Percentiles rank a stretch among this genome's conserved stretches.
These are phyloP conservation scores for Calonectria fujianensis DNA, from an alignment of 2,329 filamentous ascomycete genomes.

Conservation along the genomic window DNA sequence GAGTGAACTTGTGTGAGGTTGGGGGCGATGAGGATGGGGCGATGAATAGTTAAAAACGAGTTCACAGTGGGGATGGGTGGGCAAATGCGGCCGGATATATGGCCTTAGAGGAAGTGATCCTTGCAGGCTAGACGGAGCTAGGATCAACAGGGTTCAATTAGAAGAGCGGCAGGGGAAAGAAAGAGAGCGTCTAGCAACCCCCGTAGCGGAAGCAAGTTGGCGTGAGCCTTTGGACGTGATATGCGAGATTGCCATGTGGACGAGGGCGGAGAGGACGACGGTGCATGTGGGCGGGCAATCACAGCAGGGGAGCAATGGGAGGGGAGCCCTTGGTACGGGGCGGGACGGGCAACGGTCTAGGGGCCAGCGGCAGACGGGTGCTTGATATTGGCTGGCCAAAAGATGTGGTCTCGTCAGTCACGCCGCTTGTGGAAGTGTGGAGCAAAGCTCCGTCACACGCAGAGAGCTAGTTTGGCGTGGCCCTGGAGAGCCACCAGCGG, in stretches of 20 bases:
- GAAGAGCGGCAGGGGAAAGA: constrained; percentile 43
- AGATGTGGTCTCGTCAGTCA: constrained; percentile 49
- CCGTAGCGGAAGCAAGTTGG: constrained; percentile 39
- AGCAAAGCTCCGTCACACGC: constrained; percentile 53
- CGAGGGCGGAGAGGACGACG: constrained; percentile 40
- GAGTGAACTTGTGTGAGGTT: constrained; percentile 37
- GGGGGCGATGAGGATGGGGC: constrained; percentile 41
- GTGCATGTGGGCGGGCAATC: constrained; percentile 48
- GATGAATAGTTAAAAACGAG: constrained; percentile 50
- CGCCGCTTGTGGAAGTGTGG: constrained; percentile 51
- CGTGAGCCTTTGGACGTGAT: constrained; percentile 48
- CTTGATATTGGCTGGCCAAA: constrained; percentile 72
- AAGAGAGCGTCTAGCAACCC: constrained; percentile 36
- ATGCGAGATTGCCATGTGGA: constrained; percentile 58
- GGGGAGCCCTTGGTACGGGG: constrained; percentile 35
- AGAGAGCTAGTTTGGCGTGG: constrained; percentile 43
- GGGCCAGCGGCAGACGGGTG: constrained; percentile 67
- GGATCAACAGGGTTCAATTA: constrained; percentile 45
- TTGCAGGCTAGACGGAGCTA: constrained; percentile 46
- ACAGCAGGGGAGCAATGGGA: constrained; percentile 46
- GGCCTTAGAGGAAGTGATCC: constrained; percentile 51
- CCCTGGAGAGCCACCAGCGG: constrained; percentile 48
- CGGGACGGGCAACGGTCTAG: constrained; percentile 47
- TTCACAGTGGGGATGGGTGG: constrained; percentile 50
- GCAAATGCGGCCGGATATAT: constrained; percentile 53